Conservation (phyloP, 805 yeast genomes). For the Suhomyces kilbournensis region DNA sequence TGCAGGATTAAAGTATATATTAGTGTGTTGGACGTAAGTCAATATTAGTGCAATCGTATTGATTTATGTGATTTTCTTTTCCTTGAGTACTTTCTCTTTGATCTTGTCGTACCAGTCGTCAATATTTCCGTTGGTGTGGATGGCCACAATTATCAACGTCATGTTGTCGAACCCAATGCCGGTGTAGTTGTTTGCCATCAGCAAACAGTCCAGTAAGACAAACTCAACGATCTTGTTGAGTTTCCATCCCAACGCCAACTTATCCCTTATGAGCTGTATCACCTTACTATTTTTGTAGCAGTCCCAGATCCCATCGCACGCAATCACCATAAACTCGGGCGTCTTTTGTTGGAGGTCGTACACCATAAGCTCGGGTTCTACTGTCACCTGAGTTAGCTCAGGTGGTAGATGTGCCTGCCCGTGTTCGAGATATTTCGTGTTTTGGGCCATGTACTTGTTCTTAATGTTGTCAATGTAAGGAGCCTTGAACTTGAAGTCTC, state of each 20-base stretch:
- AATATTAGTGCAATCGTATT: not conserved
- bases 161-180: conserved; percentile 83
- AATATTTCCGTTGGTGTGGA: conserved; percentile 46
- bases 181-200: conserved; percentile 68
- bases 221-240: conserved; percentile 58
- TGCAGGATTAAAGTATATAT: not conserved
- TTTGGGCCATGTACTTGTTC: conserved; percentile 30
- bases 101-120: conserved; percentile 59
- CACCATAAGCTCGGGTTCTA: conserved; percentile 41
- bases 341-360: conserved; percentile 26
- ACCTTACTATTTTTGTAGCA: conserved; percentile 54
- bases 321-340: conserved; percentile 40
- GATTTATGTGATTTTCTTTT: conserved; percentile 1
- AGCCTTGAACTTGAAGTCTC: conserved; percentile 41
- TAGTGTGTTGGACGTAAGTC: not conserved
- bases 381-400: conserved; percentile 41
- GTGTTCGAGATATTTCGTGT: conserved; percentile 18
- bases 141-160: conserved; percentile 68
- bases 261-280: conserved; percentile 52
- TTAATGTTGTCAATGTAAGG: conserved; percentile 30
- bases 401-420: conserved; percentile 39
- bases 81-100: conserved; percentile 32
- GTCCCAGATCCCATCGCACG: conserved; percentile 50
- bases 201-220: conserved; percentile 61
- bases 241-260: conserved; percentile 54